phyloP scores from a whole-genome alignment of 1,284 basidiomycete species.

The Rhodotorula mucilaginosa region DNA sequence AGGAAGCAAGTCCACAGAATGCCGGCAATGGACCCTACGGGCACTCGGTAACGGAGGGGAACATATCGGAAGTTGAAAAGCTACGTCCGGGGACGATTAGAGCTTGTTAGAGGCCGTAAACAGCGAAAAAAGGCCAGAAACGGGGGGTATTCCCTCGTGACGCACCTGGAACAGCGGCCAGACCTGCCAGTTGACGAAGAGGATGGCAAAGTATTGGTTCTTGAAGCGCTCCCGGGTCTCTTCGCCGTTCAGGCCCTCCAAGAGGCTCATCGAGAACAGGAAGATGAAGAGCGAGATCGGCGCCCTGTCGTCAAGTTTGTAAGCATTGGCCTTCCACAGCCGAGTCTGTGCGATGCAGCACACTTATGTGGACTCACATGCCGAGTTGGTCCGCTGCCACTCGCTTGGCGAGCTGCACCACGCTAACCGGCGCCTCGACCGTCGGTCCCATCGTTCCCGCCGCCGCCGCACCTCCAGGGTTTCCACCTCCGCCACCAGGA shows the following conservation, averaged over 20 bases:
- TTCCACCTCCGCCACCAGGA: conserved; percentile 3
- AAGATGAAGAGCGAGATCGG: conserved; percentile 40
- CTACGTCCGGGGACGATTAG: background rate
- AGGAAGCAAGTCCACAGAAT: conserved; percentile 37
- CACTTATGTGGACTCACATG: conserved; percentile 21
- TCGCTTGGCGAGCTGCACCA: conserved; percentile 29
- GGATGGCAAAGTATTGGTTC: conserved; percentile 33
- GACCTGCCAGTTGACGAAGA: conserved; percentile 40
- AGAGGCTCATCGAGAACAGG: conserved; percentile 36
- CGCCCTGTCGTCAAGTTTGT: background rate
- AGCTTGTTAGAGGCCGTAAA: background rate
- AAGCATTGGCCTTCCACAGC: background rate
- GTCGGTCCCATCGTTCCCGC: background rate
- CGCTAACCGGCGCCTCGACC: conserved; percentile 9
- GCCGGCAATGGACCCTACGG: conserved; percentile 28
- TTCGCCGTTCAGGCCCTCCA: conserved; percentile 37
- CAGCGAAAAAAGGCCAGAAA: background rate
- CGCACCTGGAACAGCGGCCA: conserved; percentile 38
- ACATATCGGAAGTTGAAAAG: conserved; percentile 39
- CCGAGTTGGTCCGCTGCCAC: conserved; percentile 41
- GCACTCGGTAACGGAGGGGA: conserved; percentile 35
- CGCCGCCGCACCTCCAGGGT: background rate
- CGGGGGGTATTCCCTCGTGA: too few species aligned
- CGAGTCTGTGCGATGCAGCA: background rate
- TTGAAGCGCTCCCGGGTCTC: conserved; percentile 29